A percentile compares a stretch with the other conserved stretches of the same genome.
Evolutionary conservation across 306 rosid species (phyloP).

Genomic region (Trifolium subterraneum): DNA sequence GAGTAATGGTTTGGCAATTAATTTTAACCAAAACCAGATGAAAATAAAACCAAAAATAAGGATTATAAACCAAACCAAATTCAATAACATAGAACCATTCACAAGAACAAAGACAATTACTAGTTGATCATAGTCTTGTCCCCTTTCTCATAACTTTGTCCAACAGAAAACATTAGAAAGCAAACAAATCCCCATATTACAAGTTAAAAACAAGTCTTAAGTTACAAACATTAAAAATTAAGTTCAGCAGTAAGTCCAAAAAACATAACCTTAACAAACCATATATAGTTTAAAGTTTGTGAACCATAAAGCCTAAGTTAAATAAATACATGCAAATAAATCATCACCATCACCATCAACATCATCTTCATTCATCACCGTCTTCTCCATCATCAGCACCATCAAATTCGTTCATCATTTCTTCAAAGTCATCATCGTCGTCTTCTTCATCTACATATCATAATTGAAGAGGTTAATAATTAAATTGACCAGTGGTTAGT

Average conservation of each 20-base stretch:
- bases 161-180: not conserved
- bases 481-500: not conserved
- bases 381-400: not conserved
- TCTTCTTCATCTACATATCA: not conserved
- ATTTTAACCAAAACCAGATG: not conserved
- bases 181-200: slow-evolving; percentile 10
- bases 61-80: not conserved
- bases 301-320: not conserved
- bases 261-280: not conserved
- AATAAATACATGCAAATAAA: not conserved
- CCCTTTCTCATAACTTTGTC: not conserved
- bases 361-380: not conserved
- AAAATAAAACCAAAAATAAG: not conserved
- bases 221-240: not conserved
- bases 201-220: not conserved
- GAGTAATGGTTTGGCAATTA: not conserved
- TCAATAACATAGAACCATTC: not conserved
- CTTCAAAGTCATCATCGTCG: not conserved
- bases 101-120: not conserved
- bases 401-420: not conserved
- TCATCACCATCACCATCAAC: not conserved
- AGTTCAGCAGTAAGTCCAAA: not conserved
- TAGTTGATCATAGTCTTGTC: not conserved
- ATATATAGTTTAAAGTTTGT: not conserved
- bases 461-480: not conserved